phyloP scores from a whole-genome alignment of 208 protist species.

The Leishmania martiniquensis region DNA sequence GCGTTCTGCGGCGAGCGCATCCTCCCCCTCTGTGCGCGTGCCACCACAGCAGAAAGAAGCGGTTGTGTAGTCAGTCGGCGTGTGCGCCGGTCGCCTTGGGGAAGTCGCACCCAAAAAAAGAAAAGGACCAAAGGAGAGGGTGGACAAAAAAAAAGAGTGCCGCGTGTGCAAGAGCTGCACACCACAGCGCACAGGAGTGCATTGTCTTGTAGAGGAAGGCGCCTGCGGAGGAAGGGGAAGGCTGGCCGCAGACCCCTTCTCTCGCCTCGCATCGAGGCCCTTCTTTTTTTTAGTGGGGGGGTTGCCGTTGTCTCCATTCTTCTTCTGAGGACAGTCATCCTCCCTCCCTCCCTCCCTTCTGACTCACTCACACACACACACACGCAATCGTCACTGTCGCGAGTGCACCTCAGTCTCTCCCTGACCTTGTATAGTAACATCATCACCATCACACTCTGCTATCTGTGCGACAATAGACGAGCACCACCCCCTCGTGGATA shows the following conservation, averaged over 20 bases:
- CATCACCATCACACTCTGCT: too few relatives aligned
- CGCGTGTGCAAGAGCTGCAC: background rate
- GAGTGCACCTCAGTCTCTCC: too few relatives aligned
- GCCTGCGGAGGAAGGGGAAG: background rate
- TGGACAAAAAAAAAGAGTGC: too few relatives aligned
- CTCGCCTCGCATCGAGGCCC: background rate
- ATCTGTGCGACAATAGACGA: background rate
- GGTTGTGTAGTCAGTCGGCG: too few relatives aligned
- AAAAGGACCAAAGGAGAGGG: background rate
- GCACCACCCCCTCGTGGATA: background rate
- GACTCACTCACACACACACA: too few relatives aligned
- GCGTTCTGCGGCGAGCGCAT: background rate
- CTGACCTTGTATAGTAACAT: background rate
- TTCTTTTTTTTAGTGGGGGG: too few relatives aligned
- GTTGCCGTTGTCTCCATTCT: background rate
- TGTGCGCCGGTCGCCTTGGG: background rate
- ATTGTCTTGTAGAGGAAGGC: background rate
- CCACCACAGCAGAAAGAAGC: background rate
- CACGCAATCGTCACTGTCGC: background rate
- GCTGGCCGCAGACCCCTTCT: background rate
- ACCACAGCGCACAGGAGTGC: background rate
- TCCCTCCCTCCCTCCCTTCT: background rate
- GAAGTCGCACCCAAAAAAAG: background rate
- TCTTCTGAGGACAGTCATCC: background rate
- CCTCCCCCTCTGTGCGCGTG: background rate